Conservation (phyloP, 1,139 yeast genomes). For the Geotrichum bryndzae region DNA sequence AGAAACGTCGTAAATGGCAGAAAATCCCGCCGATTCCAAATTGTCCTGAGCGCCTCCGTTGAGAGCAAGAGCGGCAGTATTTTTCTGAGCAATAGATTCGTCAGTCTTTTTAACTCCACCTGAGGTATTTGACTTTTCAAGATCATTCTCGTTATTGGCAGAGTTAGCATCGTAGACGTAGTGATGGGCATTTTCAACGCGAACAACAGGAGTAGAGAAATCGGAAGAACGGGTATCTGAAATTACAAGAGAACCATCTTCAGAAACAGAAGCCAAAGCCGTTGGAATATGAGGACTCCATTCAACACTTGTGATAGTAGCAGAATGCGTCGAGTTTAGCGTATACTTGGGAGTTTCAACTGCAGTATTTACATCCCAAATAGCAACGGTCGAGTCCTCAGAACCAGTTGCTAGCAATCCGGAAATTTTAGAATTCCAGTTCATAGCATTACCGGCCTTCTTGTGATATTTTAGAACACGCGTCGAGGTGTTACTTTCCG, state of each 20-base stretch:
- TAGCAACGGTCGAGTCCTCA: conserved; percentile 58
- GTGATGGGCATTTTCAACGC: conserved; percentile 13
- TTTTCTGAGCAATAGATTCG: conserved; percentile 1
- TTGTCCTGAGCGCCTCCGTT: conserved; percentile 45
- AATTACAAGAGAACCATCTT: conserved; percentile 60
- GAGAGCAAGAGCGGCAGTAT: conserved; percentile 26
- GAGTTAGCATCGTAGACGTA: conserved; percentile 50
- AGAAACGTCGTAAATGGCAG: conserved; percentile 59
- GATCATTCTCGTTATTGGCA: conserved; percentile 43
- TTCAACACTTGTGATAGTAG: conserved; percentile 37
- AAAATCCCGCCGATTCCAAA: conserved; percentile 45
- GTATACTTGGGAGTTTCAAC: conserved; percentile 7
- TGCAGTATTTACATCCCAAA: conserved; percentile 52
- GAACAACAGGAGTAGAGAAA: conserved; percentile 13
- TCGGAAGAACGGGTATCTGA: conserved; percentile 54
- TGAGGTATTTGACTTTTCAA: background rate
- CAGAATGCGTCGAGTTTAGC: conserved; percentile 42
- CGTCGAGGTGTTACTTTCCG: conserved; percentile 19
- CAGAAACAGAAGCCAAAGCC: conserved; percentile 68
- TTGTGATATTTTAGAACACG: conserved; percentile 50
- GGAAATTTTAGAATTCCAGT: conserved; percentile 49
- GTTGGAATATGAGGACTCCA: conserved; percentile 46
- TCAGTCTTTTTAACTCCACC: background rate
- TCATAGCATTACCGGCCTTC: conserved; percentile 63
- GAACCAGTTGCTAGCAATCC: conserved; percentile 54